Percentiles rank a stretch among this genome's conserved stretches.
Evolutionary conservation across 768 basidiomycete genomes (phyloP).

Genomic region (Lentinus brumalis): DNA sequence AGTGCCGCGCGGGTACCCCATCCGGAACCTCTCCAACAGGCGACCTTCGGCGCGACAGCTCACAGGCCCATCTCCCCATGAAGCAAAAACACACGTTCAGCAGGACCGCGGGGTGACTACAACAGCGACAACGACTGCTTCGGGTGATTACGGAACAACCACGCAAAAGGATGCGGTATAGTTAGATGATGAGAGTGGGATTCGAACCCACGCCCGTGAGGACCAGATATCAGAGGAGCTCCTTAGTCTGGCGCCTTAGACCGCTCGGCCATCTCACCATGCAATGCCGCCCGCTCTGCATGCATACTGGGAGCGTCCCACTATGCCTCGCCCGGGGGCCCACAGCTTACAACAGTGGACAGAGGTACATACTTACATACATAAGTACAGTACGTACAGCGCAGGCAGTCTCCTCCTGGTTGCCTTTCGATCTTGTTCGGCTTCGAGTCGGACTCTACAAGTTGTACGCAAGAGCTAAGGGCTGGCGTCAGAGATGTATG

Average conservation of each 20-base stretch:
- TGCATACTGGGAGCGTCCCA: too few relatives aligned
- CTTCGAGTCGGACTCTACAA: too few relatives aligned
- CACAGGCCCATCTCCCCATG: background rate
- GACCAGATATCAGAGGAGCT: conserved; percentile 34
- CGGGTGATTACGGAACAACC: background rate
- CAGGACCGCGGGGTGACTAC: background rate
- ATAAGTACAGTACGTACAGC: too few relatives aligned
- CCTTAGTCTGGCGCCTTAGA: conserved; percentile 79
- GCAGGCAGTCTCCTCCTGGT: too few relatives aligned
- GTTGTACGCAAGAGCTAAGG: too few relatives aligned
- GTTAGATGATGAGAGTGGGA: conserved; percentile 43
- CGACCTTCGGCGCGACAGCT: background rate
- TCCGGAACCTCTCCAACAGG: conserved; percentile 10
- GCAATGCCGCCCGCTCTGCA: too few relatives aligned
- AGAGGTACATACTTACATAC: too few relatives aligned
- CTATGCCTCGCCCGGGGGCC: too few relatives aligned
- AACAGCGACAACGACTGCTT: too few relatives aligned
- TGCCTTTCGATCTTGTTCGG: too few relatives aligned
- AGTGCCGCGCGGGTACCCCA: conserved; percentile 1
- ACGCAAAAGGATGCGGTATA: background rate
- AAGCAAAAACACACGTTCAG: background rate
- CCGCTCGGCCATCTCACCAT: conserved; percentile 79
- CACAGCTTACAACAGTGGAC: too few relatives aligned
- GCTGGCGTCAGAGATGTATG: too few relatives aligned
- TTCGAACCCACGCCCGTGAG: conserved; percentile 56